Evolutionary conservation across 2,329 filamentous ascomycete species (phyloP).

Genomic region (Monilinia aucupariae): DNA sequence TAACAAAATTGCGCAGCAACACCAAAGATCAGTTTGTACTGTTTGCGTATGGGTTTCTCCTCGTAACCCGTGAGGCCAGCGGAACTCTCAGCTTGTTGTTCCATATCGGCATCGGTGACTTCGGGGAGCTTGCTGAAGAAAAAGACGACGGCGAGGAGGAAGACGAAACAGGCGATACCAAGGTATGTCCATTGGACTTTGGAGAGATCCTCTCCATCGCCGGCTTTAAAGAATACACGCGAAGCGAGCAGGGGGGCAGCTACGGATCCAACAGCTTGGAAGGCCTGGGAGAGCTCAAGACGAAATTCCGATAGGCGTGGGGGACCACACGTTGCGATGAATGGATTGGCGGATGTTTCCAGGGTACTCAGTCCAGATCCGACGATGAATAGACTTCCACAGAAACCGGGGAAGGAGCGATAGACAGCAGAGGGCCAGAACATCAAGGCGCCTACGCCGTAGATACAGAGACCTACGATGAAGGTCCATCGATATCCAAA

Average conservation of each 20-base stretch:
- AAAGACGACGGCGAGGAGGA: conserved; percentile 60
- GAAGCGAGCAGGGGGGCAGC: conserved; percentile 65
- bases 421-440: conserved; percentile 73
- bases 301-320: conserved; percentile 67
- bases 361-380: conserved; percentile 70
- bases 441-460: conserved; percentile 69
- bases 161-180: conserved; percentile 69
- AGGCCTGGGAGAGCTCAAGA: conserved; percentile 66
- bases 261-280: conserved; percentile 69
- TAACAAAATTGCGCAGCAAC: conserved; percentile 75
- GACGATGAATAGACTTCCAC: conserved; percentile 53
- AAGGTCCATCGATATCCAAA: conserved; percentile 75
- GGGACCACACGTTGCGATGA: conserved; percentile 64
- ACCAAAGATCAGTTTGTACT: conserved; percentile 59
- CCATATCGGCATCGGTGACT: conserved; percentile 45
- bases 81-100: conserved; percentile 40
- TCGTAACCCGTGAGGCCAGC: conserved; percentile 19
- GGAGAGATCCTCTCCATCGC: conserved; percentile 36
- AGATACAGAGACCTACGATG: conserved; percentile 68
- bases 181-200: conserved; percentile 80
- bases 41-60: conserved; percentile 34
- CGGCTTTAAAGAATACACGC: conserved; percentile 63
- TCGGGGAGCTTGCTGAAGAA: conserved; percentile 61
- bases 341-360: conserved; percentile 76
- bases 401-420: conserved; percentile 27